Evolutionary conservation across 2,329 filamentous ascomycete genomes (phyloP), one percentile per base, ranked within the genome.

Genomic region (Penicillium olsonii): DNA sequence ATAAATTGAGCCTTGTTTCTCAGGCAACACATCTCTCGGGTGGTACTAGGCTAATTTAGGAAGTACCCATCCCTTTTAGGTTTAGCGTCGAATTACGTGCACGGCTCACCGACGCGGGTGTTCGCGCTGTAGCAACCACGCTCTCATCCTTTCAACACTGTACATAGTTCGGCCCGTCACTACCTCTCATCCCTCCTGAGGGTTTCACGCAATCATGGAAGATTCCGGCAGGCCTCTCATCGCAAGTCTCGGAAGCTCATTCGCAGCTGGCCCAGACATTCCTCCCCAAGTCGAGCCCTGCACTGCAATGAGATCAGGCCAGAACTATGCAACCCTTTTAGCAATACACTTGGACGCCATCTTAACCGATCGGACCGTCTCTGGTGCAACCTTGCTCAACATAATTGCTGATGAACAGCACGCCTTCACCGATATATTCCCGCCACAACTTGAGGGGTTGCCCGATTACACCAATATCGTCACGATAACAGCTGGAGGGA

Each of bases 371-470:
- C 40, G 55, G 5, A 26, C 43, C 2, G 54, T 55, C 12, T 55
- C 54, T 12, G 52, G 54, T 14, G 54, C 54, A 40, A 56, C 54
- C 5, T 38, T 56, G 12, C 52, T 56, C 39, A 56, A 56, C 24
- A 53, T 56, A 27, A 56, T 43, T 20, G 24, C 34, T 15, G 49
- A 53, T 14, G 49, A 46, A 15, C 54, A 56, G 40, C 24, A 12
- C 5, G 19, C 48, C 6, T 48, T 42, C 9, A 37, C 38, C 2
- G 27, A 19, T 4, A 42, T 18, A 8, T 56, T 56, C 38, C 45
- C 49, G 4, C 48, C 54, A 4, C 54, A 56, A 38, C 42, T 53
- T n/a, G n/a, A 35, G 5, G 33, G 26, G 7, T 42, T 56, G 7
- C 54, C 52, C 40, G 38, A 38, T 19, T 46, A 56, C 26, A 49